phyloP scores from a whole-genome alignment of 2,329 filamentous ascomycete genomes.

The Ambrosiella beaveri region DNA sequence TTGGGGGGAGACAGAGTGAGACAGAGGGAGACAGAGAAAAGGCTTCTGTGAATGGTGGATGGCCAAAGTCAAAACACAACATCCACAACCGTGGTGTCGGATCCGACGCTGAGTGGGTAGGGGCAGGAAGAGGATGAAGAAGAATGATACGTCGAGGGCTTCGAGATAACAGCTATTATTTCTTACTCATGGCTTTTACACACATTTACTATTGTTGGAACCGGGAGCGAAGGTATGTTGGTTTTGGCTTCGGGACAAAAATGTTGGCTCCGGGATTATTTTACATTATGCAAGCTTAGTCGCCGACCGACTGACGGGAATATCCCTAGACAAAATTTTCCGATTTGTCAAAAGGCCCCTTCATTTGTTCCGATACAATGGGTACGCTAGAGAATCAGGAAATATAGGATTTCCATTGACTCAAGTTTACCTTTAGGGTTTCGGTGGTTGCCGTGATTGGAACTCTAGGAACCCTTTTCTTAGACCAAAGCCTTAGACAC shows the following conservation, averaged over 20 bases:
- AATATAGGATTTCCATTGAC: not conserved
- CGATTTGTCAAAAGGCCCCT: not conserved
- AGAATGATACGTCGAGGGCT: not conserved
- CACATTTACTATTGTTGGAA: not conserved
- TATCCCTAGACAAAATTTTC: not conserved
- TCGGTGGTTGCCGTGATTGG: no score
- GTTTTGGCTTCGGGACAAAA: not conserved
- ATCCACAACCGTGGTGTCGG: not conserved
- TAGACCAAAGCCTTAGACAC: no score
- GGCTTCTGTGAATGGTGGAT: no score
- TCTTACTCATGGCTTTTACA: no score
- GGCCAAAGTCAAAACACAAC: not conserved
- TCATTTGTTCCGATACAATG: not conserved
- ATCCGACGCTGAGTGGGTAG: not conserved
- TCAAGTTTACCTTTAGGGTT: no score
- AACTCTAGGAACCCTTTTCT: no score
- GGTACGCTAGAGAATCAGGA: not conserved
- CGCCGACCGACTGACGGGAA: not conserved
- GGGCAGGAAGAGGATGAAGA: not conserved
- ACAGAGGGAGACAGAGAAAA: not conserved
- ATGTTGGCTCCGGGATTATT: no score
- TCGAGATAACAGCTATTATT: not conserved
- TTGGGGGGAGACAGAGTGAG: not conserved
- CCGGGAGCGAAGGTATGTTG: not conserved
- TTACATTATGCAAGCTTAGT: not conserved